Percentiles rank a stretch among this genome's conserved stretches.
Evolutionary conservation across 495 filamentous ascomycete species (phyloP).

Genomic region (Daldinia grandis): DNA sequence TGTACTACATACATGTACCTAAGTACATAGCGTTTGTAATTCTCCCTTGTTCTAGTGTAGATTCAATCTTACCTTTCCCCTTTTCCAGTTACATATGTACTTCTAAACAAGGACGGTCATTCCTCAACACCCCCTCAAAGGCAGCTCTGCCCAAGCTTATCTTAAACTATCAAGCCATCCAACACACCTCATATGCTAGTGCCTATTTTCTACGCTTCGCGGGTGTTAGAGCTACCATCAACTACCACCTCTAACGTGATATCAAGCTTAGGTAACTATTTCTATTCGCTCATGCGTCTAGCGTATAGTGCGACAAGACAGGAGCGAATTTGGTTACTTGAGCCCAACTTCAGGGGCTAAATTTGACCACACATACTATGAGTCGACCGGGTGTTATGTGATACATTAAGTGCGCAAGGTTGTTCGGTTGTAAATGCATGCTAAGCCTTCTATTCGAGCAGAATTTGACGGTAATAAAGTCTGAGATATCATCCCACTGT

Average conservation of each 20-base stretch:
- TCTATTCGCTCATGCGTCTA: neutral
- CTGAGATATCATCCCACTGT: too few species aligned
- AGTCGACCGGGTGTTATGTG: neutral
- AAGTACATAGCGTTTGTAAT: too few species aligned
- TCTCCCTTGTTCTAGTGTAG: too few species aligned
- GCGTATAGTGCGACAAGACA: neutral
- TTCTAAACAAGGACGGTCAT: too few species aligned
- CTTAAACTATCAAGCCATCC: constrained; percentile 17
- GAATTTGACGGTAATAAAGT: too few species aligned
- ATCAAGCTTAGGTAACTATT: neutral
- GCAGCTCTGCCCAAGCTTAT: constrained; percentile 22
- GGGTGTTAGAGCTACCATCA: neutral
- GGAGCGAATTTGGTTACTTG: neutral
- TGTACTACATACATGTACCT: neutral
- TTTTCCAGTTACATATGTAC: too few species aligned
- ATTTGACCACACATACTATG: neutral
- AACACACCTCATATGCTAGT: constrained; percentile 7
- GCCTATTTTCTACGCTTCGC: constrained; percentile 1
- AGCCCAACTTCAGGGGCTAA: neutral
- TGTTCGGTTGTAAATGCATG: neutral
- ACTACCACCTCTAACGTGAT: neutral
- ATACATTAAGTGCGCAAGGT: neutral
- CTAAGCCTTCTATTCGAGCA: too few species aligned
- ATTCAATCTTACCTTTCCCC: too few species aligned
- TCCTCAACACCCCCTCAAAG: constrained; percentile 51